Evolutionary conservation across 2,329 filamentous ascomycete genomes (phyloP), one percentile per base, ranked within the genome.

Genomic region (Colletotrichum navitas): DNA sequence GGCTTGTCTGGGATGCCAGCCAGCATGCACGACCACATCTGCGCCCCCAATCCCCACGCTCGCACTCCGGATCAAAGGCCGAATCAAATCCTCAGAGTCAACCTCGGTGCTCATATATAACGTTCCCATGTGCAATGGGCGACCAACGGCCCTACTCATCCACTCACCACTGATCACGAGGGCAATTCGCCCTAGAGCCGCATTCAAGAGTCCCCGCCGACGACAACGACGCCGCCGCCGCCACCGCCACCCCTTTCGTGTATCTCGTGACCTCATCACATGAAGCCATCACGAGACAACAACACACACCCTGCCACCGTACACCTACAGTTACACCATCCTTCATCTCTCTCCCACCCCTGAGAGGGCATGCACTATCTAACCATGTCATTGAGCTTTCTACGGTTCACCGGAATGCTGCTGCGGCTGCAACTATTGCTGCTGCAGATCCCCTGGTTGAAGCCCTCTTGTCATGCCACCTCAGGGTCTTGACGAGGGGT

Each of bases 251-350:
- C 36, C 16, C 34, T 18, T 18, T 11, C 43, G 43, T 18, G 64
- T 59, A 62, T 52, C 68, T 34, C 58, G 68, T 71, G 63, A 68
- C 64, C 64, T 52, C 43, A 26, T 56, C 43, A 5, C 58, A 26
- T 63, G 68, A 71, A 68, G 64, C 64, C 56, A 71, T 71, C 68
- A 68, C 68, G 41, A 68, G 68, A 67, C 63, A 56, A 34, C 21
- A 14, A 55, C 29, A 29, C 10, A 29, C 26, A 67, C 52, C 58
- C 21, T 32, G 11, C n/a, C 12, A 29, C 24, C 16, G 18, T n/a
- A 41, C 62, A 41, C 45, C 24, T 70, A 47, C 45, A 39, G 1
- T 11, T 59, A 39, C n/a, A 26, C 55, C 26, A 41, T 29, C 34
- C 45, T 32, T 47, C 43, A 47, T 47, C 43, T 12, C 21, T 8